Evolutionary conservation across 805 yeast genomes (phyloP).

Genomic region (Schwanniomyces vanrijiae): DNA sequence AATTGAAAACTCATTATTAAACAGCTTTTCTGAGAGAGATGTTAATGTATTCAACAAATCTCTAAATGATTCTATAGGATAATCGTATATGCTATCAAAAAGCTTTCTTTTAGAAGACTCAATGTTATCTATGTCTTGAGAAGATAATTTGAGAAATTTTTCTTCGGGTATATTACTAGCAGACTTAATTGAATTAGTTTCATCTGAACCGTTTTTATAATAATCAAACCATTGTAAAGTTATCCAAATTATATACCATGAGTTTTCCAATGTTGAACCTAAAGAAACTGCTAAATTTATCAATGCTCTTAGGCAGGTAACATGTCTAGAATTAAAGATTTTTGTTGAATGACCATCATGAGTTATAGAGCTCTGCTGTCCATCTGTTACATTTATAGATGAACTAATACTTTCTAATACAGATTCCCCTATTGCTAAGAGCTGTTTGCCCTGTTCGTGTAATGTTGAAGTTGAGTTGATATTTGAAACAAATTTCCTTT

Average conservation of each 20-base stretch:
- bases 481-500: slow-evolving; percentile 1
- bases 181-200: slow-evolving; percentile 33
- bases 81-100: slow-evolving; percentile 59
- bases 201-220: slow-evolving; percentile 58
- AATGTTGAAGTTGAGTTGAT: neutral
- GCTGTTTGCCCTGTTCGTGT: slow-evolving; percentile 30
- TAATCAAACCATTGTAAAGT: slow-evolving; percentile 81
- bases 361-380: neutral
- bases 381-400: slow-evolving; percentile 1
- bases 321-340: slow-evolving; percentile 62
- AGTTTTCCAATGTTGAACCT: slow-evolving; percentile 67
- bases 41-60: slow-evolving; percentile 50
- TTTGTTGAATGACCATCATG: slow-evolving; percentile 6
- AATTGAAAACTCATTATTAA: slow-evolving; percentile 1
- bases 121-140: slow-evolving; percentile 50
- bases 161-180: slow-evolving; percentile 17
- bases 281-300: slow-evolving; percentile 74
- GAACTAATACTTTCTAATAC: slow-evolving; percentile 53
- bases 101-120: slow-evolving; percentile 60
- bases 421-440: slow-evolving; percentile 48
- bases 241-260: slow-evolving; percentile 63
- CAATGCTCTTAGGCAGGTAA: slow-evolving; percentile 75
- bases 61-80: slow-evolving; percentile 49
- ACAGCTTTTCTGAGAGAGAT: slow-evolving; percentile 35
- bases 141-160: slow-evolving; percentile 33